Evolutionary conservation across 139 green algal species (phyloP).

Genomic region (Pleodorina starrii): DNA sequence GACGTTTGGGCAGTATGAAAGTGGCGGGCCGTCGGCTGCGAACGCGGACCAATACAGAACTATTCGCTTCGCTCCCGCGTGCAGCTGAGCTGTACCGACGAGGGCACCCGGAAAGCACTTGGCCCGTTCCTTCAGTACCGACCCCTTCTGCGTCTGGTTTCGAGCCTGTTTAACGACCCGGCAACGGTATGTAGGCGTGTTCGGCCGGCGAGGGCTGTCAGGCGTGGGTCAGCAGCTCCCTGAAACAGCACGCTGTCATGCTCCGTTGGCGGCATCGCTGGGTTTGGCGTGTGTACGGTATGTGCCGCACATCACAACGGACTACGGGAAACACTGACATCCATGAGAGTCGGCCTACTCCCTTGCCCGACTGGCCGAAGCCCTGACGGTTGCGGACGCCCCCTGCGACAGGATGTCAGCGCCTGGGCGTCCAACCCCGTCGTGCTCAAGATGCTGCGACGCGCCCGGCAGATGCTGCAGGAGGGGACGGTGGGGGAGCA

Average conservation of each 20-base stretch:
- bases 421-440: slow-evolving; percentile 24
- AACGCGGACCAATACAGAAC: too few species aligned
- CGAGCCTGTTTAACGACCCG: slow-evolving; percentile 8
- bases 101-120: neutral
- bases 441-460: slow-evolving; percentile 5
- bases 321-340: too few species aligned
- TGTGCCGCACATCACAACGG: too few species aligned
- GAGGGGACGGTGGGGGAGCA: neutral
- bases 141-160: neutral
- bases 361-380: too few species aligned
- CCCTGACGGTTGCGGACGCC: too few species aligned
- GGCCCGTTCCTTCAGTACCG: neutral
- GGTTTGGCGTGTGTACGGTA: too few species aligned
- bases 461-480: slow-evolving; percentile 8
- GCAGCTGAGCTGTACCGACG: neutral
- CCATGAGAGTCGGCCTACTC: too few species aligned
- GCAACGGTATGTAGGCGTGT: neutral
- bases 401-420: neutral
- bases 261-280: too few species aligned
- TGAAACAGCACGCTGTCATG: neutral
- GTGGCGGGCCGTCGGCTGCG: too few species aligned
- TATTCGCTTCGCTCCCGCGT: too few species aligned
- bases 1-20: neutral
- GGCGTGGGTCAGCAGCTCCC: too few species aligned
- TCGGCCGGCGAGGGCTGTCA: too few species aligned